Evolutionary conservation across 106 monocot genomes (phyloP).

Genomic region (Apostasia shenzhenica): DNA sequence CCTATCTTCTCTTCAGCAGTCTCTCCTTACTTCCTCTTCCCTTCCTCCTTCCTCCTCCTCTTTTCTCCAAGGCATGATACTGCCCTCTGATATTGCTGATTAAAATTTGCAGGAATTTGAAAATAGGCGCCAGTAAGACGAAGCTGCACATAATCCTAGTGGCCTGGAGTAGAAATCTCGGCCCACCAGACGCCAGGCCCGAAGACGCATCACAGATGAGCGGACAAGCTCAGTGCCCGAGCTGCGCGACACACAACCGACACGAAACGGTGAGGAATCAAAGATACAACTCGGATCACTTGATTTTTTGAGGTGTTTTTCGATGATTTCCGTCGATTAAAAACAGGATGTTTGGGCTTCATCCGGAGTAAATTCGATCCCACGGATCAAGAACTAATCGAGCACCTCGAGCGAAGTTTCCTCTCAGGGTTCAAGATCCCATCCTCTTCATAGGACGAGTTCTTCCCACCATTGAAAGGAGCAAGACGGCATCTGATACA

Average conservation of each 20-base stretch:
- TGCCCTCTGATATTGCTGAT: background rate
- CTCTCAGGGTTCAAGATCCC: slow-evolving; percentile 23
- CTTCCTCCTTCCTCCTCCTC: background rate
- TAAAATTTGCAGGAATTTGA: background rate
- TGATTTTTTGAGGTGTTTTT: background rate
- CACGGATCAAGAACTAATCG: slow-evolving; percentile 84
- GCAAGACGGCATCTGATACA: slow-evolving; percentile 91
- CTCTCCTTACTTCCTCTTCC: background rate
- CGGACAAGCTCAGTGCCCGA: slow-evolving; percentile 57
- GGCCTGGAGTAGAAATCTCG: slow-evolving; percentile 29
- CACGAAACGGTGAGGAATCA: slow-evolving; percentile 27
- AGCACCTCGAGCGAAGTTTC: slow-evolving; percentile 77
- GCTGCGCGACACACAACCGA: slow-evolving; percentile 65
- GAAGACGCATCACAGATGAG: slow-evolving; percentile 66
- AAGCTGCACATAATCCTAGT: too few species aligned
- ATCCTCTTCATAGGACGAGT: slow-evolving; percentile 94
- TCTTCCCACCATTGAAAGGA: slow-evolving; percentile 86
- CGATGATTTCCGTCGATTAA: too few species aligned
- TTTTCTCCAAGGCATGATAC: background rate
- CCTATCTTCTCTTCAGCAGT: background rate
- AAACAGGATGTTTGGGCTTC: slow-evolving; percentile 64
- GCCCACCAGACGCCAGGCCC: slow-evolving; percentile 55
- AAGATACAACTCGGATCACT: background rate
- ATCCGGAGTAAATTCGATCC: slow-evolving; percentile 94
- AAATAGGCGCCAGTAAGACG: too few species aligned